phyloP scores from a whole-genome alignment of 73 alveolate species.

The Paramecium sexaurelia region DNA sequence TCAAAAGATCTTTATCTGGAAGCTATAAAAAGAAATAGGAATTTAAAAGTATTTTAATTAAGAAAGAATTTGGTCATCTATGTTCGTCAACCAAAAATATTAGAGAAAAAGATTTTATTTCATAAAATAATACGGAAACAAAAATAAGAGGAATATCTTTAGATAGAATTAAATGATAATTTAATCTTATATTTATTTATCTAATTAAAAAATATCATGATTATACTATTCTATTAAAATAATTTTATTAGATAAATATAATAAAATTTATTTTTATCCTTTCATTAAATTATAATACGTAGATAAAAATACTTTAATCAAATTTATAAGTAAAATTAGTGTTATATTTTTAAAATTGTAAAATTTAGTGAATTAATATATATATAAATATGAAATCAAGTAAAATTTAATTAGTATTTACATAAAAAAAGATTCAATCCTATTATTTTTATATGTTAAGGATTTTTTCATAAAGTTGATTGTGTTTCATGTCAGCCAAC shows the following conservation, averaged over 20 bases:
- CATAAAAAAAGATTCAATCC: neutral
- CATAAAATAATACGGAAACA: neutral
- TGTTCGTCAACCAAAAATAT: conserved; percentile 41
- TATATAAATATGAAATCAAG: too few species aligned
- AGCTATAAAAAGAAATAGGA: neutral
- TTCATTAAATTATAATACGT: too few species aligned
- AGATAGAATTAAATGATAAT: neutral
- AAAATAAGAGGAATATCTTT: neutral
- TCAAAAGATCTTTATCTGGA: conserved; percentile 10
- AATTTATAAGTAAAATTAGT: too few species aligned
- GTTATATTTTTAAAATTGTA: too few species aligned
- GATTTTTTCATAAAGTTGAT: neutral
- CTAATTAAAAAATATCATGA: too few species aligned
- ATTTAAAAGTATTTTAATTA: neutral
- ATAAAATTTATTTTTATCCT: too few species aligned
- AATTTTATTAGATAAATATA: too few species aligned
- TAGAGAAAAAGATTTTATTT: neutral
- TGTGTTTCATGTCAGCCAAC: conserved; percentile 21
- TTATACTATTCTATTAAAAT: too few species aligned
- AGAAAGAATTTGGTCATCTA: neutral
- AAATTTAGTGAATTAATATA: too few species aligned
- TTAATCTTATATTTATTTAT: too few species aligned
- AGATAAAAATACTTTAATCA: too few species aligned
- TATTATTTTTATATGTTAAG: neutral
- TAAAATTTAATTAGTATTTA: neutral